Evolutionary conservation across 1,284 basidiomycete species (phyloP), one percentile per base, ranked within the genome.

Genomic region (Fomitopsis betulina): DNA sequence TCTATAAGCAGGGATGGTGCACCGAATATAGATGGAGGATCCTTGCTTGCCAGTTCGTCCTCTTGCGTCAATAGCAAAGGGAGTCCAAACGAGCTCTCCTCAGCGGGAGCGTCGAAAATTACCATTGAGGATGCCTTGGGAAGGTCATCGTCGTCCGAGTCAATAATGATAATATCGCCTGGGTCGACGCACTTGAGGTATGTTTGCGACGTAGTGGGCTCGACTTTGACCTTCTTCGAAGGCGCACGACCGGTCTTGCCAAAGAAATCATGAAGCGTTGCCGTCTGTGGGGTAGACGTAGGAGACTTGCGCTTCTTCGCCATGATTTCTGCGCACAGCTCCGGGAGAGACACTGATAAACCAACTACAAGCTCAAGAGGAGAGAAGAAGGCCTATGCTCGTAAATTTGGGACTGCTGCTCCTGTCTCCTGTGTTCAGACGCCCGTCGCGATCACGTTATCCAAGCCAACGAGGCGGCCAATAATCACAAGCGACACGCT

Each of bases 221-320:
- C 43, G 58, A 60, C 38, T 60, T 51, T 61, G 37, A 62, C 38
- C 39, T 66, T 68, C 56, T 68, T 71, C 49, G 58, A 35, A 21
- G 62, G 53, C 32, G 58, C 38, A 7, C 42, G 51, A n/a, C 60
- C 39, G 21, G 53, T 17, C 23, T 69, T 65, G n/a, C 69, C 65
- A 62, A 85, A 86, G 70, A 82, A 86, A 62, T 82, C 73, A 60
- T 78, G 73, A 21, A 86, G 63, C 5, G 84, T 85, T 17, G 70
- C 66, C 6, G 74, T 69, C 57, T 74, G 70, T 49, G 68, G 63
- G 53, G 72, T 56, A 37, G 72, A n/a, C n/a, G n/a, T n/a, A n/a
- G n/a, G n/a, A n/a, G n/a, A 62, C 58, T 76, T 76, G 60, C 76
- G 73, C 65, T 80, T 83, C 68, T 72, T 82, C 54, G 73, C 60